Conservation (phyloP, 2,329 filamentous ascomycete genomes). For the Fusarium sp. region DNA sequence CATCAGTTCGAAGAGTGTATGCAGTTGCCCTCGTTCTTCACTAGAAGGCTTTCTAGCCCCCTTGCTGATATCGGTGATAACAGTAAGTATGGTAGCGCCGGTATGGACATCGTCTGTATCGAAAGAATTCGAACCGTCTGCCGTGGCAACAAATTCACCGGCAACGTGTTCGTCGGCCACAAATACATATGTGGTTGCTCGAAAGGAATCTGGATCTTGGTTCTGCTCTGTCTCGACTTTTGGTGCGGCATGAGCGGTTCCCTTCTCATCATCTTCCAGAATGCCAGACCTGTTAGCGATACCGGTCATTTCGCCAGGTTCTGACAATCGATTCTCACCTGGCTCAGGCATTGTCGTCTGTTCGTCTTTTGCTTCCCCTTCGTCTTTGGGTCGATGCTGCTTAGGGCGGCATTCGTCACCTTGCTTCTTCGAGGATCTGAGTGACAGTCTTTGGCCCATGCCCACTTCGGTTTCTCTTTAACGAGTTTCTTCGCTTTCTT, state of each 20-base stretch:
- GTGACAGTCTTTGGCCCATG: neutral
- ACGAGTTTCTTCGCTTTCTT: neutral
- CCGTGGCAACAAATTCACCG: neutral
- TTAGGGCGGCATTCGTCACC: neutral
- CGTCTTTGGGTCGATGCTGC: neutral
- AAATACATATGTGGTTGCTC: neutral
- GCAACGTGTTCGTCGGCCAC: neutral
- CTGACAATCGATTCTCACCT: neutral
- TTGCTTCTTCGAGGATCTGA: neutral
- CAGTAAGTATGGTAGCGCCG: slow-evolving; percentile 1
- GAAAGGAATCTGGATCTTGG: neutral
- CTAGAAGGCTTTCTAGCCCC: neutral
- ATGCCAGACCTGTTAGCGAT: neutral
- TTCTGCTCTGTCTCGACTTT: neutral
- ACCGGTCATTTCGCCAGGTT: neutral
- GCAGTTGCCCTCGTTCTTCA: neutral
- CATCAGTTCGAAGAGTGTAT: slow-evolving; percentile 3
- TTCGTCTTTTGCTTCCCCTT: neutral
- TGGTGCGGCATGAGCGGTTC: neutral
- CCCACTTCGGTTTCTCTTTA: neutral
- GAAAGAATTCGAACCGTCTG: neutral
- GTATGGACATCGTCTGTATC: slow-evolving; percentile 2
- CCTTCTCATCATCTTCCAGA: neutral
- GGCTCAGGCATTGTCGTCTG: neutral
- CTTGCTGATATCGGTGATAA: slow-evolving; percentile 10